These are phyloP conservation scores for Reutealis trisperma DNA, from an alignment of 345 rosid genomes.

Conservation along the genomic window DNA sequence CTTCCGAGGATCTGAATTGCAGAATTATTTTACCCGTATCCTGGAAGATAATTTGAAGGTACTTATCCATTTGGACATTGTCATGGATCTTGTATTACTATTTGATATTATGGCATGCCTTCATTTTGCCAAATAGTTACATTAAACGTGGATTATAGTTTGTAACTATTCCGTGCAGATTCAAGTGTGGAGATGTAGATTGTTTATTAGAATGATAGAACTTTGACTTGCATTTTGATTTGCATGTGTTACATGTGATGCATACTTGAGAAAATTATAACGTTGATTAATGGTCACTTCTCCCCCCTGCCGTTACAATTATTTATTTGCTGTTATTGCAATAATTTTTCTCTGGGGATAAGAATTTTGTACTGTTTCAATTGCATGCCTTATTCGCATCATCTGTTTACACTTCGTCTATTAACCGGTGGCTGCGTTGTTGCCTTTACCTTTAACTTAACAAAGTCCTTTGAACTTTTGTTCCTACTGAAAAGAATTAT, in stretches of 20 bases:
- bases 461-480: background rate
- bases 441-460: background rate
- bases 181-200: background rate
- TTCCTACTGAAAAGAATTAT: background rate
- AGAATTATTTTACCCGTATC: slow-evolving; percentile 94
- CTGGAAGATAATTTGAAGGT: slow-evolving; percentile 97
- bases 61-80: background rate
- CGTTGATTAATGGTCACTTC: background rate
- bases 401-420: too few relatives aligned
- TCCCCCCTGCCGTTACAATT: background rate
- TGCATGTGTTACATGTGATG: background rate
- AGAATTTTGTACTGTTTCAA: background rate
- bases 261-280: background rate
- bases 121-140: background rate
- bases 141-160: background rate
- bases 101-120: background rate
- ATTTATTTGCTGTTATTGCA: background rate
- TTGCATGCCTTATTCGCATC: background rate
- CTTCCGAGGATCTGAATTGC: slow-evolving; percentile 96
- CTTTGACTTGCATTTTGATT: slow-evolving; percentile 2
- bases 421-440: background rate
- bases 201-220: background rate
- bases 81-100: background rate
- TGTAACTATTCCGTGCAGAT: background rate
- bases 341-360: background rate